Base-by-base conservation (phyloP, 176 grass and related monocot species). In the Puccinellia tenuiflora region DNA sequence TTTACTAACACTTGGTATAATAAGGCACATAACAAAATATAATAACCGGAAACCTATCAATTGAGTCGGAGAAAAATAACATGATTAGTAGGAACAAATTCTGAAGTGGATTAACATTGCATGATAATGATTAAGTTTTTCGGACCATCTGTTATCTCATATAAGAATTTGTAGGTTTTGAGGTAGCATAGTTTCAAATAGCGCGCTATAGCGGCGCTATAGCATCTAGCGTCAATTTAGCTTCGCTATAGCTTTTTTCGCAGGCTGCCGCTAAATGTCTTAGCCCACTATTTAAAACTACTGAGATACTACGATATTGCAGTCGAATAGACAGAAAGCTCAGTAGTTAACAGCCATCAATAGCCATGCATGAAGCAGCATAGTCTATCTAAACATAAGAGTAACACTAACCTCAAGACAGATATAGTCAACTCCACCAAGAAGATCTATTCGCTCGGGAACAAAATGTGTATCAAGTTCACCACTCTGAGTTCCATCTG, bases 341-440 rank as follows among this genome's bases (percentile, higher is more conserved):
- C n/a, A 53, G 34, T 54, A 42, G 21, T 43, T 35, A 88, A 80
- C 37, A 79, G 54, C 38, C 65, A 71, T 26, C 70, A 88, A 80
- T 18, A 85, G 16, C 46, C 60, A 79, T 40, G 33, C 14, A 72
- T 45, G 62, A 76, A 85, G 26, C 21, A 70, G 28, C 24, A 83
- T 7, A 69, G 25, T 43, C 20, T 4, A 33, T 53, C 24, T 84
- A 73, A 79, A 62, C 9, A 56, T 26, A 69, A 55, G 25, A 68
- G 75, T 26, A 64, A 77, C 17, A 86, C 72, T 80, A 54, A 98
- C 96, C 93, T 98, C 92, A 78, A 98, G 83, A 91, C 93, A 96
- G 77, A 98, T 93, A 73, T 94, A 96, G 62, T 98, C 89, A 68
- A 98, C 90, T 81, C 96, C 93, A 81, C 93, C 96, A 90, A 98